Percentiles rank a stretch among this genome's conserved stretches.
These are phyloP conservation scores for Platanthera guangdongensis DNA, from an alignment of 106 monocot genomes.

Conservation along the genomic window DNA sequence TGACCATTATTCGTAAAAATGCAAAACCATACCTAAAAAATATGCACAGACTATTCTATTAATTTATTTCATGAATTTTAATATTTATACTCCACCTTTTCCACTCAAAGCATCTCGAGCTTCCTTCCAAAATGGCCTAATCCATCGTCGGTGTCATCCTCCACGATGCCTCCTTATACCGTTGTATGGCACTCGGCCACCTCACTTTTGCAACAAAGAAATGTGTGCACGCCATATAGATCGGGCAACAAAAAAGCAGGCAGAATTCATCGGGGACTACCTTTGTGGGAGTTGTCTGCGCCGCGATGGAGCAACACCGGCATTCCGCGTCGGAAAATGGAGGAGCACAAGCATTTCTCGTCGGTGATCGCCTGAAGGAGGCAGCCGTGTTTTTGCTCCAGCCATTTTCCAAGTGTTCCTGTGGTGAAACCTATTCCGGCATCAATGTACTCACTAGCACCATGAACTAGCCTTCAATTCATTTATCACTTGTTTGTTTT, in stretches of 20 bases:
- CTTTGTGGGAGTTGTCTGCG: slow-evolving; percentile 49
- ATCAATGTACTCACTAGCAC: no score
- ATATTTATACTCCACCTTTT: no score
- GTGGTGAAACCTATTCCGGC: neutral
- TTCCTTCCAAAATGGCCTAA: neutral
- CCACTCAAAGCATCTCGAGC: no score
- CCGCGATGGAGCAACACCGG: slow-evolving; percentile 15
- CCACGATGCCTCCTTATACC: slow-evolving; percentile 37
- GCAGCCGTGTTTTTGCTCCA: slow-evolving; percentile 22
- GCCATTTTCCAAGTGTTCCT: slow-evolving; percentile 49
- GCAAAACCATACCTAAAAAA: no score
- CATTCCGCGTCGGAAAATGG: slow-evolving; percentile 12
- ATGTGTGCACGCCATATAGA: slow-evolving; percentile 81
- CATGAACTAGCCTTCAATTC: no score
- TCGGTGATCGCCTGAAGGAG: slow-evolving; percentile 26
- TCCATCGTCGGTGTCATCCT: slow-evolving; percentile 17
- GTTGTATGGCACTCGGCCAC: slow-evolving; percentile 84
- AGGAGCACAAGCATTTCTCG: slow-evolving; percentile 14
- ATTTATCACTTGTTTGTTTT: no score
- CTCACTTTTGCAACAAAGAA: slow-evolving; percentile 82
- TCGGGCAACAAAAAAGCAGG: slow-evolving; percentile 18
- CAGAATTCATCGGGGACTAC: slow-evolving; percentile 1
- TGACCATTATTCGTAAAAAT: no score
- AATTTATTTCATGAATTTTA: no score
- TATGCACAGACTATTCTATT: no score